Percentiles rank a stretch among this genome's conserved stretches.
Evolutionary conservation across 2,329 filamentous ascomycete species (phyloP).

Genomic region (Aspergillus sp.): DNA sequence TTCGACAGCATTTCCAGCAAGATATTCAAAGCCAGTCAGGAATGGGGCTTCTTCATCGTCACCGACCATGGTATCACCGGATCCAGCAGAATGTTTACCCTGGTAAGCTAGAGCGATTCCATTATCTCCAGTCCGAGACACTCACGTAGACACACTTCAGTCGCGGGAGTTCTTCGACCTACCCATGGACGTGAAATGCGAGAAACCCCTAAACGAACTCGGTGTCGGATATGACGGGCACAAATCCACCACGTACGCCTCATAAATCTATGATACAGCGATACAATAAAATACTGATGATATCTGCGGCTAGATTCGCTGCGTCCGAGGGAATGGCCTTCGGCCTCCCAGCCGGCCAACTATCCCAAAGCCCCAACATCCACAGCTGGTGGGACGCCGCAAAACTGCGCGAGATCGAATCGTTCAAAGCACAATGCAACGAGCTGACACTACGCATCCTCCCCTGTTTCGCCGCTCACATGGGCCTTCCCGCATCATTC

Average conservation of each 20-base stretch:
- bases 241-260: neutral
- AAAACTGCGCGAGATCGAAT: neutral
- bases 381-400: neutral
- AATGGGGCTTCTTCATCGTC: conserved; percentile 4
- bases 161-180: neutral
- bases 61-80: neutral
- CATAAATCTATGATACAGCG: neutral
- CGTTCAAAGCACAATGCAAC: neutral
- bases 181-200: neutral
- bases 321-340: neutral
- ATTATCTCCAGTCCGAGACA: no score
- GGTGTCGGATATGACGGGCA: neutral
- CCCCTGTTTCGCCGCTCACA: neutral
- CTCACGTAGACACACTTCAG: neutral
- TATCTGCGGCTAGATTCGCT: neutral
- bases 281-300: no score
- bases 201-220: neutral
- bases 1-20: neutral
- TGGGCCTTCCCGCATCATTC: neutral
- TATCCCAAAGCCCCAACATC: neutral
- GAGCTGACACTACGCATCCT: neutral
- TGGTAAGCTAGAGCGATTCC: neutral
- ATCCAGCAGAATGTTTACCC: neutral
- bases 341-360: neutral
- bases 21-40: neutral